These are phyloP conservation scores for Komagataella kurtzmanii DNA, from an alignment of 805 yeast species.

Conservation along the genomic window DNA sequence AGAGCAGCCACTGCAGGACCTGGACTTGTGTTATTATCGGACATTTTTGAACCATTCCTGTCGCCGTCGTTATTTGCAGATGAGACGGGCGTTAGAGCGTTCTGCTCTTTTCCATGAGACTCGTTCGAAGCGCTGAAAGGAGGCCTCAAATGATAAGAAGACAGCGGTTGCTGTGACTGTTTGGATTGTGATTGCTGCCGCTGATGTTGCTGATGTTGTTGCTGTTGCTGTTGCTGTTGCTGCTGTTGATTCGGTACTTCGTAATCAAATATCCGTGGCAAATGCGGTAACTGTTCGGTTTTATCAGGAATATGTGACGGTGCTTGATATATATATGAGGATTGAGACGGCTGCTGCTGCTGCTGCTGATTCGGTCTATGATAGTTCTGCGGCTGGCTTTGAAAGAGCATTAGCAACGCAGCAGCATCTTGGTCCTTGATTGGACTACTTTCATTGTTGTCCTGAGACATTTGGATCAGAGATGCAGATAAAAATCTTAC, in stretches of 20 bases:
- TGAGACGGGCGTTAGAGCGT: background rate
- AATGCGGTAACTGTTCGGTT: background rate
- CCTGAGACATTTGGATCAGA: background rate
- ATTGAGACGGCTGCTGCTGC: constrained; percentile 1
- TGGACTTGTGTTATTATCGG: constrained; percentile 15
- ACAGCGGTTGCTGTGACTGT: background rate
- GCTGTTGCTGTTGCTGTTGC: too few species aligned
- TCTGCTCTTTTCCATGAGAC: background rate
- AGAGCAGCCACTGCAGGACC: constrained; percentile 25
- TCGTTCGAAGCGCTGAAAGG: background rate
- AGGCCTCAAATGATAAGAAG: background rate
- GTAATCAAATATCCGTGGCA: background rate
- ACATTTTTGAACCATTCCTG: background rate
- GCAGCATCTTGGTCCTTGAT: constrained; percentile 23
- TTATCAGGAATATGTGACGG: constrained; percentile 2
- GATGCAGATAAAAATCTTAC: background rate
- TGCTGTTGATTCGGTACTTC: background rate
- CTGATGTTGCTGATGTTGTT: too few species aligned
- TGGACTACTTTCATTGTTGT: background rate
- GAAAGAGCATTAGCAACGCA: constrained; percentile 23
- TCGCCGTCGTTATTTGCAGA: background rate
- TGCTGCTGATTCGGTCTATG: background rate
- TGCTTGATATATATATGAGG: constrained; percentile 1
- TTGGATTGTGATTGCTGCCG: background rate
- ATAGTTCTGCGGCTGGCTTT: constrained; percentile 11